Conservation (phyloP, 2,329 filamentous ascomycete genomes). For the Venturia carpophila region DNA sequence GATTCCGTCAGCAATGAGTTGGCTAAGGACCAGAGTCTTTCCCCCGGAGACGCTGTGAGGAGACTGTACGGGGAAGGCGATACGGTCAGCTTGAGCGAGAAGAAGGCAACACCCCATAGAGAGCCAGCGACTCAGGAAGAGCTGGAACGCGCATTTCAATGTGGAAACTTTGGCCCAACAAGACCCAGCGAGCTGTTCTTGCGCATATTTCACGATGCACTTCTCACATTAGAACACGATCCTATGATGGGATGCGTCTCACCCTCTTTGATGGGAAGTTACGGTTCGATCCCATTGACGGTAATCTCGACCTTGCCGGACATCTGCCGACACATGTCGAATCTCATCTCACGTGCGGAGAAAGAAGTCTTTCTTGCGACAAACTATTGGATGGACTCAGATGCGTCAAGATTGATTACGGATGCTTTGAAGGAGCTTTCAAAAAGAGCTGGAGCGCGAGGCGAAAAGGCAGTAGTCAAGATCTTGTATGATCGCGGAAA, state of each 20-base stretch:
- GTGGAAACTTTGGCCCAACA: conserved; percentile 59
- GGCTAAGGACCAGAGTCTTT: conserved; percentile 45
- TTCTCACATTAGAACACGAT: conserved; percentile 48
- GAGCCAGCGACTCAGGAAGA: conserved; percentile 31
- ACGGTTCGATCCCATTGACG: conserved; percentile 59
- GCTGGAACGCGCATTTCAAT: conserved; percentile 48
- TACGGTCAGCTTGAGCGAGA: conserved; percentile 25
- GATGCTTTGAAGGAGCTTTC: conserved; percentile 64
- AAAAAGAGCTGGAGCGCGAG: conserved; percentile 50
- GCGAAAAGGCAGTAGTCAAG: conserved; percentile 57
- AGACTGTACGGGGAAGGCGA: conserved; percentile 43
- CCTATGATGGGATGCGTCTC: conserved; percentile 47
- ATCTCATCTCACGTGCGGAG: conserved; percentile 64
- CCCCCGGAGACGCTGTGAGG: conserved; percentile 49
- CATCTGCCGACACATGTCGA: conserved; percentile 65
- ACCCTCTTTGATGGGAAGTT: conserved; percentile 52
- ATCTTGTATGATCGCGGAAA: conserved; percentile 68
- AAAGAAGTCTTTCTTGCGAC: conserved; percentile 67
- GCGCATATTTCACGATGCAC: conserved; percentile 57
- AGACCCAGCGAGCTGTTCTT: conserved; percentile 62
- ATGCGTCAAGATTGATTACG: conserved; percentile 59
- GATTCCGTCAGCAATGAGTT: conserved; percentile 27
- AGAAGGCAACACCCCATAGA: conserved; percentile 23
- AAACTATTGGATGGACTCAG: conserved; percentile 66
- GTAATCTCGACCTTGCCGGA: conserved; percentile 63